These are phyloP conservation scores for Fusarium siculi DNA, from an alignment of 2,329 filamentous ascomycete genomes.

Conservation along the genomic window DNA sequence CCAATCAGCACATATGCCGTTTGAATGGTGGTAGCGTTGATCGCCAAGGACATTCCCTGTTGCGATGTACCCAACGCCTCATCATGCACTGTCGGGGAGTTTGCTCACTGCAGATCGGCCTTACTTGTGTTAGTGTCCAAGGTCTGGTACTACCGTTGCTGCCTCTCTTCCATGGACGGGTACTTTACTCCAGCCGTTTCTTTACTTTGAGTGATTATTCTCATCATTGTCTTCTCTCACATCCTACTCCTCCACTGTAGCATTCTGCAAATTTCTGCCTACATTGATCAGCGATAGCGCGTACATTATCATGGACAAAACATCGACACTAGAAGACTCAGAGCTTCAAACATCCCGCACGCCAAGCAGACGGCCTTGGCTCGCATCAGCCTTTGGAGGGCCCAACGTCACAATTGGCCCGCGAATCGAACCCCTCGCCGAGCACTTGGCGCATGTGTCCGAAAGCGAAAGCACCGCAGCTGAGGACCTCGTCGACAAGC, in stretches of 20 bases:
- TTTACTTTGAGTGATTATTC: not conserved
- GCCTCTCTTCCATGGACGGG: not conserved
- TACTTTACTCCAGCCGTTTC: not conserved
- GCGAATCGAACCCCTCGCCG: constrained; percentile 60
- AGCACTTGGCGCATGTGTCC: constrained; percentile 47
- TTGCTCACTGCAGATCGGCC: not conserved
- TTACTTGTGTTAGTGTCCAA: not conserved
- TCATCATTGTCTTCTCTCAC: not conserved
- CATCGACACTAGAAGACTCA: constrained; percentile 6
- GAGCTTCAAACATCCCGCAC: constrained; percentile 11
- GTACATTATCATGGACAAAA: constrained; percentile 12
- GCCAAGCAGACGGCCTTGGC: constrained; percentile 37
- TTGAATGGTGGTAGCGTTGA: constrained; percentile 2
- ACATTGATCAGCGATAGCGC: not conserved
- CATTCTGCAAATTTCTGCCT: not conserved
- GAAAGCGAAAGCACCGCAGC: constrained; percentile 55
- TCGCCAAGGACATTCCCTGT: constrained; percentile 7
- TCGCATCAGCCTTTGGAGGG: constrained; percentile 52
- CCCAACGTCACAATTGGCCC: constrained; percentile 57
- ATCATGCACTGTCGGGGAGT: constrained; percentile 19
- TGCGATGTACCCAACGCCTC: not conserved
- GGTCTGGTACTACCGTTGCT: not conserved
- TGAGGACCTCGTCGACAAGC: constrained; percentile 63
- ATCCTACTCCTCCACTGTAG: not conserved
- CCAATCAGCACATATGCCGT: constrained; percentile 1